Conservation (phyloP, 495 filamentous ascomycete genomes). For the Staphylotrichum longicolle region DNA sequence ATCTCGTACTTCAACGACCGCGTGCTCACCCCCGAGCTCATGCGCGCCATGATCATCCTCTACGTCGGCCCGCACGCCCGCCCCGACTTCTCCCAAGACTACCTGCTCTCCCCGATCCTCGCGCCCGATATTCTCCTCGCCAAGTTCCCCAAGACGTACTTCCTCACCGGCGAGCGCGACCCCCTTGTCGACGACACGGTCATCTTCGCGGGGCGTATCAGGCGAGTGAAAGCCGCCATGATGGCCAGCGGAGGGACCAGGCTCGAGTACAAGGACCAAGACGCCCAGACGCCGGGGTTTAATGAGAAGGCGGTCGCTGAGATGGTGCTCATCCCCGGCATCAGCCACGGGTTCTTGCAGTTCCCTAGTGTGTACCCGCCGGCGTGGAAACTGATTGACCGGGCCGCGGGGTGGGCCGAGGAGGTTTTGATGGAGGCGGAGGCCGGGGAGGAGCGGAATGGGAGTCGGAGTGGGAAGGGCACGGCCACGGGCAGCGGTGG, state of each 20-base stretch:
- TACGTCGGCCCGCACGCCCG: constrained; percentile 92
- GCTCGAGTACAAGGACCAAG: constrained; percentile 34
- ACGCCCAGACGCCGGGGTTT: constrained; percentile 48
- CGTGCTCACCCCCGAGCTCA: constrained; percentile 94
- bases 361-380: constrained; percentile 84
- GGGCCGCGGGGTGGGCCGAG: constrained; percentile 73
- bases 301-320: constrained; percentile 77
- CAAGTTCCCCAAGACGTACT: constrained; percentile 84
- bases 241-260: constrained; percentile 33
- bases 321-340: constrained; percentile 77
- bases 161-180: constrained; percentile 92
- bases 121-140: constrained; percentile 81
- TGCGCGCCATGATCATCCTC: constrained; percentile 97
- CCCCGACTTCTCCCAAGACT: constrained; percentile 90
- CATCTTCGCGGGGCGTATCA: constrained; percentile 84
- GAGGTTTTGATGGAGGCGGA: constrained; percentile 59
- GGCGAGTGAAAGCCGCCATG: constrained; percentile 73
- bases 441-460: constrained; percentile 27
- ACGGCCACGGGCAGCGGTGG: not conserved
- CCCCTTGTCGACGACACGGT: constrained; percentile 95
- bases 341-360: constrained; percentile 89
- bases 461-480: constrained; percentile 21
- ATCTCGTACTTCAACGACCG: constrained; percentile 97
- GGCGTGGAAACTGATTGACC: constrained; percentile 75
- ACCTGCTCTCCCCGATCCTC: constrained; percentile 80